phyloP scores from a whole-genome alignment of 2,329 filamentous ascomycete genomes.

The Aspergillus melleus region DNA sequence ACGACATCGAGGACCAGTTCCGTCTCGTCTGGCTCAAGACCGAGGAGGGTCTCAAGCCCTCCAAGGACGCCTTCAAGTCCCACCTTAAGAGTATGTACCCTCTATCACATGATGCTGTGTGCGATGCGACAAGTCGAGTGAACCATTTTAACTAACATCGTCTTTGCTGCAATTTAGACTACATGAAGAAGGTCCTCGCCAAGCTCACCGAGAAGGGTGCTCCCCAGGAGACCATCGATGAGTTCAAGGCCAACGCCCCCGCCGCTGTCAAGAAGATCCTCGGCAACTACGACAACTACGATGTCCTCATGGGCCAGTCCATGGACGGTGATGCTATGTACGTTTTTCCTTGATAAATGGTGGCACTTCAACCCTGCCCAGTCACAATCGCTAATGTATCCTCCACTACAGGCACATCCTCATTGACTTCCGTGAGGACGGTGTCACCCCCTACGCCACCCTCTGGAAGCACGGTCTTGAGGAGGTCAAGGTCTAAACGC shows the following conservation, averaged over 20 bases:
- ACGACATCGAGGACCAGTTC: conserved; percentile 93
- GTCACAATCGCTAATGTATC: background rate
- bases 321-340: conserved; percentile 95
- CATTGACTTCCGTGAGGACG: conserved; percentile 97
- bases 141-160: conserved; percentile 6
- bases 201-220: conserved; percentile 64
- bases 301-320: conserved; percentile 88
- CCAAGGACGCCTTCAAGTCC: conserved; percentile 81
- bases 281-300: conserved; percentile 92
- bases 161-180: conserved; percentile 53
- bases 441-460: conserved; percentile 82
- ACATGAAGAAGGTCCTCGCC: conserved; percentile 87
- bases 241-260: conserved; percentile 76
- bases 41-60: conserved; percentile 44
- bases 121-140: conserved; percentile 1
- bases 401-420: conserved; percentile 68
- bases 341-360: conserved; percentile 39
- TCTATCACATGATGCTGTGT: conserved; percentile 8
- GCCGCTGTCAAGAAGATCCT: conserved; percentile 80
- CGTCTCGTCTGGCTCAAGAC: conserved; percentile 65
- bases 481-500: conserved; percentile 82
- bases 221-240: conserved; percentile 65
- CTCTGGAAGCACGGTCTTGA: conserved; percentile 94
- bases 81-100: conserved; percentile 78
- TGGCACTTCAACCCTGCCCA: background rate